These are phyloP conservation scores for Phytophthora sojae DNA, from an alignment of 352 stramenopile species.

Conservation along the genomic window DNA sequence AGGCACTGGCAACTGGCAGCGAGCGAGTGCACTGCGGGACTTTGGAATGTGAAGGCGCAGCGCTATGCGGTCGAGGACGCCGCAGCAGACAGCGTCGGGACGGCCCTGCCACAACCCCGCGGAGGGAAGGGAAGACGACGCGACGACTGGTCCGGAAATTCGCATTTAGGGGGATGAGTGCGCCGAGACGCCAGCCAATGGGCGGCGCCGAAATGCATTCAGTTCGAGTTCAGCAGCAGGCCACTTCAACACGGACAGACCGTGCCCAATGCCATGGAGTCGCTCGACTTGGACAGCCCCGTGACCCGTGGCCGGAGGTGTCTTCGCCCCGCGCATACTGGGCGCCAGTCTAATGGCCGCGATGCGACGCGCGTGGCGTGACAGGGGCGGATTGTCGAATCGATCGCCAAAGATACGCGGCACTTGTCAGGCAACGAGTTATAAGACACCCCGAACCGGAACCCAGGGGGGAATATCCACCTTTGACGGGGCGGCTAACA, in stretches of 20 bases:
- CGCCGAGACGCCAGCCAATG: slow-evolving; percentile 18
- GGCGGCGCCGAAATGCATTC: slow-evolving; percentile 23
- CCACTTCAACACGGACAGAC: slow-evolving; percentile 28
- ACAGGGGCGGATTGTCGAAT: slow-evolving; percentile 34
- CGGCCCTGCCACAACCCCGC: slow-evolving; percentile 20
- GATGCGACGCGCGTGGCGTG: slow-evolving; percentile 29
- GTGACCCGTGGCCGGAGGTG: not conserved
- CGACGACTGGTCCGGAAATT: slow-evolving; percentile 37
- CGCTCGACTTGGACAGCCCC: slow-evolving; percentile 1
- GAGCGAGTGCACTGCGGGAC: slow-evolving; percentile 11
- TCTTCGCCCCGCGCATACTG: slow-evolving; percentile 21
- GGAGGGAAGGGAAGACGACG: slow-evolving; percentile 30
- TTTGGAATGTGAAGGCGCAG: slow-evolving; percentile 35
- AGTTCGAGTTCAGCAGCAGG: slow-evolving; percentile 26
- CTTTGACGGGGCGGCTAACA: not conserved
- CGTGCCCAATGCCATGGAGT: slow-evolving; percentile 6
- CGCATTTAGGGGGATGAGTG: not conserved
- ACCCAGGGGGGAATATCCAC: slow-evolving; percentile 27
- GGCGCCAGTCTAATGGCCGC: slow-evolving; percentile 12
- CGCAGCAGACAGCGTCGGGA: too few species aligned
- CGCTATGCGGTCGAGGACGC: too few species aligned
- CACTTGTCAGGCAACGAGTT: too few species aligned
- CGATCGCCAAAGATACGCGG: slow-evolving; percentile 30
- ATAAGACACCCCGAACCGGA: not conserved
- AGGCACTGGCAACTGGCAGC: too few species aligned